Evolutionary conservation across 352 stramenopile species (phyloP).

Genomic region (Globisporangium mamillatum): DNA sequence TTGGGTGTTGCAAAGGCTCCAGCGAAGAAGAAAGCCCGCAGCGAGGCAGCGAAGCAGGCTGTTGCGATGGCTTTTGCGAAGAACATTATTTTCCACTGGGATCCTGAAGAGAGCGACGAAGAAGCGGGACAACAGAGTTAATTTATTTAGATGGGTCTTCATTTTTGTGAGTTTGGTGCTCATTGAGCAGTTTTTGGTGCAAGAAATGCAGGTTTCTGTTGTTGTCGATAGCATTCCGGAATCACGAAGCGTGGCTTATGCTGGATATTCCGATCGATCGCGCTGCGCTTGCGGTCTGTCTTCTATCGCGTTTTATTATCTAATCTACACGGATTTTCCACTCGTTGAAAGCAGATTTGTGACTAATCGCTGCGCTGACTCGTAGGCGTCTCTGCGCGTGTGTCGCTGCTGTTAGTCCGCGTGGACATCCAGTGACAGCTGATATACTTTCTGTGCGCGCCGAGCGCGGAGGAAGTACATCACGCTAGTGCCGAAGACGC

Average conservation of each 20-base stretch:
- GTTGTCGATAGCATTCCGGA: conserved; percentile 8
- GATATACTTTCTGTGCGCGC: conserved; percentile 84
- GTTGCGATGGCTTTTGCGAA: conserved; percentile 76
- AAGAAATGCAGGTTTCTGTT: conserved; percentile 8
- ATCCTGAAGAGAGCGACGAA: conserved; percentile 15
- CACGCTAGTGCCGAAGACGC: conserved; percentile 80
- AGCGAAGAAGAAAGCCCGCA: conserved; percentile 85
- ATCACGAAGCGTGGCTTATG: background rate
- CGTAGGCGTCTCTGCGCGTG: conserved; percentile 5
- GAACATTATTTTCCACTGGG: conserved; percentile 37
- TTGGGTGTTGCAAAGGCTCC: conserved; percentile 36
- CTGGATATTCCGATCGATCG: conserved; percentile 1
- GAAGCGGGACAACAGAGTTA: conserved; percentile 2
- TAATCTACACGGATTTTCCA: conserved; percentile 50
- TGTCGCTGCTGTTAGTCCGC: conserved; percentile 46
- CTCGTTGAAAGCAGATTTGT: background rate
- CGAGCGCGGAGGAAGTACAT: conserved; percentile 82
- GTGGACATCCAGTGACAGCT: conserved; percentile 85
- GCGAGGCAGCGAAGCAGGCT: conserved; percentile 52
- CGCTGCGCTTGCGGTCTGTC: conserved; percentile 8
- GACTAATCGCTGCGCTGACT: conserved; percentile 9
- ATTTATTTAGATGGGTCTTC: conserved; percentile 6
- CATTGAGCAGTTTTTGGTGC: conserved; percentile 6
- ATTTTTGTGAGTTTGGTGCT: conserved; percentile 11
- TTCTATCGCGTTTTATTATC: conserved; percentile 23